Evolutionary conservation across 192 early-diverging fungal genomes (phyloP), one percentile per base, ranked within the genome.

Genomic region (Mycoemilia scoparia): DNA sequence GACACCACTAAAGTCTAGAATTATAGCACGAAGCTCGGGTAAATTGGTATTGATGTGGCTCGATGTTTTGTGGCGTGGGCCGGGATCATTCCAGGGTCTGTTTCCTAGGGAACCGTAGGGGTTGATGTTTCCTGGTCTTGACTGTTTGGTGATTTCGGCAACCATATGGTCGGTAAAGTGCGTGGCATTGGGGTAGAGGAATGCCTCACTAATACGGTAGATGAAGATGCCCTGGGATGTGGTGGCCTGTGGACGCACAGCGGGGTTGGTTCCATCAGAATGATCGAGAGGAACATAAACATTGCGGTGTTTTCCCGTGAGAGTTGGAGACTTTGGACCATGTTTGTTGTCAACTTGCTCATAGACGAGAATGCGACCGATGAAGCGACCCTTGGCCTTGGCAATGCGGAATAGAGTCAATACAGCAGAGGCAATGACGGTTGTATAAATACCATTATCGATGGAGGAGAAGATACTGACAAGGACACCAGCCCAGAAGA

Each of bases 1-100:
- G 13, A 89, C 83, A 14, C 68, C 73, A 0, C 73, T 60, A 32
- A 93, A 73, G 45, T 93, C 88, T 34, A 93, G 66, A 20, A 93
- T 60, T 14, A 87, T 47, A 1, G 84, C 74, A 14, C 67, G 59
- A 13, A 89, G 57, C 3, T 53, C 38, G 7, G 74, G 71, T 43
- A 46, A 29, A 5, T 41, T 34, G 2, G 10, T 15, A 28, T 66
- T 64, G 5, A 68, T 57, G 18, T 67, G 15, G 34, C 51, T 30
- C 38, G 50, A 38, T 24, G 39, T 9, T 43, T 59, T 56, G 57
- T 64, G 51, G 29, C 51, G 62, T 1, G 52, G 49, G 1, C 48
- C 56, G 0, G 62, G 56, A 30, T 77, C 67, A 30, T 68, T 73
- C 71, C 69, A 76, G 13, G 69, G 60, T 11, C 49, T 52, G 41